phyloP scores from a whole-genome alignment of 2,329 filamentous ascomycete species.

The Cadophora sp. region DNA sequence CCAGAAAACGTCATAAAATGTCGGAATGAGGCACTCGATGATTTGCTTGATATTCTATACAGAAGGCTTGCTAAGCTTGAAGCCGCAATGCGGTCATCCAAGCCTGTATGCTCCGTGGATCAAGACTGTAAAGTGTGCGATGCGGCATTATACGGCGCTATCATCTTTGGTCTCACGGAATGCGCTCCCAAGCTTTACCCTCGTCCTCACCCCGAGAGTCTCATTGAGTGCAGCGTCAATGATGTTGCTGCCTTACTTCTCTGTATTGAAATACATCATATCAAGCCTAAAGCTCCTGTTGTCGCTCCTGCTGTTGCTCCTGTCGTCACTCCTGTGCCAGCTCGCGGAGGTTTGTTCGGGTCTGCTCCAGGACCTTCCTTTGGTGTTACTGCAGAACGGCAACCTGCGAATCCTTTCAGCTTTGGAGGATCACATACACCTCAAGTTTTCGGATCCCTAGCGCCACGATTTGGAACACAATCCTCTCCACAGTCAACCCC shows the following conservation, averaged over 20 bases:
- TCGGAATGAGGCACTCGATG: not conserved
- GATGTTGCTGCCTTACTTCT: not conserved
- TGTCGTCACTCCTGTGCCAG: too few relatives aligned
- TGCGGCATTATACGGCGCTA: conserved; percentile 19
- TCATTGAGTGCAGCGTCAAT: not conserved
- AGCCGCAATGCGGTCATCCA: not conserved
- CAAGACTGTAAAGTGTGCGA: conserved; percentile 16
- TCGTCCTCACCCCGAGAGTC: not conserved
- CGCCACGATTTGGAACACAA: too few relatives aligned
- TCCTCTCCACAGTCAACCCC: too few relatives aligned
- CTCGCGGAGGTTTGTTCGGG: too few relatives aligned
- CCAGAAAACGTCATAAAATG: not conserved
- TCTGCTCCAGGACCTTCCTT: too few relatives aligned
- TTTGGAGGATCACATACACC: too few relatives aligned
- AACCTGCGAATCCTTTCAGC: too few relatives aligned
- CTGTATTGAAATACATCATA: not conserved
- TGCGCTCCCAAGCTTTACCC: not conserved
- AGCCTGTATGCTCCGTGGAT: not conserved
- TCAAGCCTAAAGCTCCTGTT: not conserved
- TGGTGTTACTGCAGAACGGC: too few relatives aligned
- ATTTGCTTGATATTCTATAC: not conserved
- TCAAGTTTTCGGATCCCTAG: too few relatives aligned
- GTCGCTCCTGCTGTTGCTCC: too few relatives aligned
- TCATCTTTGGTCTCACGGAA: conserved; percentile 9
- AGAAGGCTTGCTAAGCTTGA: not conserved